Conservation (phyloP, 371 early-diverging fungal genomes). For the Mucor saturninus region DNA sequence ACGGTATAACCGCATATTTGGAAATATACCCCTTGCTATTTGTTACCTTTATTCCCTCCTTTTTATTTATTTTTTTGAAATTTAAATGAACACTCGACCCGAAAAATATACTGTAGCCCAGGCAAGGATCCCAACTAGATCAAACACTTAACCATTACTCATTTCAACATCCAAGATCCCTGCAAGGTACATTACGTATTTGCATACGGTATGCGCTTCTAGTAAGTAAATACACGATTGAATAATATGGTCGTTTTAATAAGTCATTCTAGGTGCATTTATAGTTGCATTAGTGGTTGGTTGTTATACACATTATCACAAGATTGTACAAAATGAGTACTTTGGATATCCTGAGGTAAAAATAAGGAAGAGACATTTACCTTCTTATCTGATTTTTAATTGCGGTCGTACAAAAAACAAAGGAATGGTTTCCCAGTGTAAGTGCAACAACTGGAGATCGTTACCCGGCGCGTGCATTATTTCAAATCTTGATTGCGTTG, state of each 20-base stretch:
- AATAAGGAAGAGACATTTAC: background rate
- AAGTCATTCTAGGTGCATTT: conserved; percentile 61
- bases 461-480: conserved; percentile 77
- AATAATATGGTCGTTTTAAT: background rate
- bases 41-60: background rate
- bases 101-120: conserved; percentile 4
- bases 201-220: conserved; percentile 66
- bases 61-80: background rate
- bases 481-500: conserved; percentile 80
- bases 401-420: background rate
- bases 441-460: conserved; percentile 83
- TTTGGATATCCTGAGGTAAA: conserved; percentile 76
- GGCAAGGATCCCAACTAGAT: background rate
- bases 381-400: background rate
- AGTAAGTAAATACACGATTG: conserved; percentile 29
- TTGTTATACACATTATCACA: conserved; percentile 74
- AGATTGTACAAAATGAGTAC: conserved; percentile 78
- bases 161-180: conserved; percentile 43
- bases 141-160: background rate
- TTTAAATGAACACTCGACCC: background rate
- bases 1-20: too few relatives aligned
- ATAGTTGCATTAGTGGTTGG: conserved; percentile 68
- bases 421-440: conserved; percentile 87
- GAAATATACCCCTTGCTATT: background rate
- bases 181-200: conserved; percentile 61